Percentiles rank a stretch among this genome's conserved stretches.
Conservation (phyloP, 2,329 filamentous ascomycete species). For the Hypocrella siamensis region DNA sequence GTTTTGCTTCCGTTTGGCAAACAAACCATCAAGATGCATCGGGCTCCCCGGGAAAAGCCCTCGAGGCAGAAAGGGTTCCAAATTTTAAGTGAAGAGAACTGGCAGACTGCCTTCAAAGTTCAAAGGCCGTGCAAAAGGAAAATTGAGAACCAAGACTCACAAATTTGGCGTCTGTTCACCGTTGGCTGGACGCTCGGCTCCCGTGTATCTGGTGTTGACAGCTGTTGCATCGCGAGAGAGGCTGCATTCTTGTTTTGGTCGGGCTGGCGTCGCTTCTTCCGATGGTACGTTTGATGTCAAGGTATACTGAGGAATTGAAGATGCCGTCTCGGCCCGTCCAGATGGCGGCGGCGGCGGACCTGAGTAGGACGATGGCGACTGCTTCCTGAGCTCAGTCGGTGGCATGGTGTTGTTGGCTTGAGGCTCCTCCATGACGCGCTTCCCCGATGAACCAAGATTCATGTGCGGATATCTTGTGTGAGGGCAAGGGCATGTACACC, state of each 20-base stretch:
- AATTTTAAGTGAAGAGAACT: not conserved
- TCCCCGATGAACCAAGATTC: not conserved
- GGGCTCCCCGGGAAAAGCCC: too few relatives aligned
- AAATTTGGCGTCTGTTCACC: slow-evolving; percentile 1
- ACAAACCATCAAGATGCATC: too few relatives aligned
- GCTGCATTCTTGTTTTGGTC: slow-evolving; percentile 1
- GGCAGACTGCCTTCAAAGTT: not conserved
- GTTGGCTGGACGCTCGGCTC: slow-evolving; percentile 1
- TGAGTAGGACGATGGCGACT: slow-evolving; percentile 1
- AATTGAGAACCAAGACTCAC: slow-evolving; percentile 2
- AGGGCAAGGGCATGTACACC: too few relatives aligned
- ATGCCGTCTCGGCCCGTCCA: slow-evolving; percentile 1
- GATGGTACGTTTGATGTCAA: not conserved
- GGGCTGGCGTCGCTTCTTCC: slow-evolving; percentile 1
- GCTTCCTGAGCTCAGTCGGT: slow-evolving; percentile 1
- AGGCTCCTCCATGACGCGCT: slow-evolving; percentile 4
- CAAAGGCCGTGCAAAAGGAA: not conserved
- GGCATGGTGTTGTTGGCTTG: slow-evolving; percentile 1
- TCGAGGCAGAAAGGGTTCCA: not conserved
- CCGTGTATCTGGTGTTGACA: not conserved
- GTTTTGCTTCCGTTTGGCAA: too few relatives aligned
- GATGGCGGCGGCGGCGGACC: not conserved
- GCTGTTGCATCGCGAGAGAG: not conserved
- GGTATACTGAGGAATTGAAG: not conserved
- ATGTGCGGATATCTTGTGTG: not conserved